Evolutionary conservation across 2,329 filamentous ascomycete species (phyloP).

Genomic region (Curvularia hawaiiensis): DNA sequence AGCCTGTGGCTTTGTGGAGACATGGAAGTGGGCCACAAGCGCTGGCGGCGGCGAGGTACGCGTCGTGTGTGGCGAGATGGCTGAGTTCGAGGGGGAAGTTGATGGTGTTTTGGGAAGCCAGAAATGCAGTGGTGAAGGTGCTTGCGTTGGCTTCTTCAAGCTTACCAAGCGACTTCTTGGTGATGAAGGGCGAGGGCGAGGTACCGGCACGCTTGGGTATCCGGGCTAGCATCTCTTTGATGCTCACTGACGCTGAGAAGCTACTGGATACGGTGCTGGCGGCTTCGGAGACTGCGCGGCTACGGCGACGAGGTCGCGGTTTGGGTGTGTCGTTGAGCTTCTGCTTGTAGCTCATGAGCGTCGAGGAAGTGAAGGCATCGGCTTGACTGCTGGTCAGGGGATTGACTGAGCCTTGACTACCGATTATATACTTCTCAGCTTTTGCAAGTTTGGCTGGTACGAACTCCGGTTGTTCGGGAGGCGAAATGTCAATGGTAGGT

Average conservation of each 20-base stretch:
- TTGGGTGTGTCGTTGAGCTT: conserved; percentile 25
- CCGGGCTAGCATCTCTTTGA: conserved; percentile 30
- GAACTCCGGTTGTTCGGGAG: background rate
- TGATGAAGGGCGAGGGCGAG: conserved; percentile 22
- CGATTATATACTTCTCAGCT: background rate
- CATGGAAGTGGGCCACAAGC: conserved; percentile 24
- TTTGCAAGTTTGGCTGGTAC: background rate
- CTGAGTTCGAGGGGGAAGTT: conserved; percentile 36
- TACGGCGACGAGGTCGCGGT: conserved; percentile 12
- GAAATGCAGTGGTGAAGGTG: conserved; percentile 26
- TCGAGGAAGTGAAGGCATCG: conserved; percentile 19
- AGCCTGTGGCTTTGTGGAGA: conserved; percentile 35
- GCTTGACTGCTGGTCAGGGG: conserved; percentile 7
- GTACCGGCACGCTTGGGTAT: conserved; percentile 24
- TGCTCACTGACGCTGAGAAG: conserved; percentile 27
- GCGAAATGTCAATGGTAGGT: conserved; percentile 4
- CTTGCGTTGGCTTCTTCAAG: conserved; percentile 24
- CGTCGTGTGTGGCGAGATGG: conserved; percentile 21
- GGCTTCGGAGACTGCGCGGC: conserved; percentile 6
- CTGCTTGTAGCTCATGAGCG: conserved; percentile 24
- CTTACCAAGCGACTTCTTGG: conserved; percentile 11
- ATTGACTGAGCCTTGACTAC: conserved; percentile 9
- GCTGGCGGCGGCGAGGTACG: conserved; percentile 16
- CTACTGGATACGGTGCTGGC: conserved; percentile 19
- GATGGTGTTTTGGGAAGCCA: conserved; percentile 20